phyloP scores from a whole-genome alignment of 1,284 basidiomycete species.

The Inonotus obliquus region DNA sequence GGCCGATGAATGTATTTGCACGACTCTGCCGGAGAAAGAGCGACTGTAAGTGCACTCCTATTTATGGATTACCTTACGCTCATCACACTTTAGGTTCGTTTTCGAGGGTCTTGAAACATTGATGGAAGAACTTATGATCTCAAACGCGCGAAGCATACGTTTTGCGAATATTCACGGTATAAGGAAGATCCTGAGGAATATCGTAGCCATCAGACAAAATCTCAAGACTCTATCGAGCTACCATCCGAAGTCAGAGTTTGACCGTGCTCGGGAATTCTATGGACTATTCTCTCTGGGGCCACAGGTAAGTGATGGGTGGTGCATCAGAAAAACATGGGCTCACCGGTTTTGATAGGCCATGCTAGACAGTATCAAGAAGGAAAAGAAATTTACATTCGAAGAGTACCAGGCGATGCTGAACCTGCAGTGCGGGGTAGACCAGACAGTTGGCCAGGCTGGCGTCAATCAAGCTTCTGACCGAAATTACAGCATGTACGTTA shows the following conservation, averaged over 20 bases:
- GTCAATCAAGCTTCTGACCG: conserved; percentile 53
- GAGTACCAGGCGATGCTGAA: conserved; percentile 89
- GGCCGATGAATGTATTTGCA: conserved; percentile 68
- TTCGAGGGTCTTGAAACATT: conserved; percentile 86
- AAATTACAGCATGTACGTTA: conserved; percentile 75
- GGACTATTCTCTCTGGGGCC: conserved; percentile 72
- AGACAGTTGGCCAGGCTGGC: conserved; percentile 44
- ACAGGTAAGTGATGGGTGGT: conserved; percentile 44
- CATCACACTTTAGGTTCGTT: conserved; percentile 55
- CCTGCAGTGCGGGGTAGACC: conserved; percentile 80
- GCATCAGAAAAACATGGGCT: conserved; percentile 2
- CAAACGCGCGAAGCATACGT: conserved; percentile 68
- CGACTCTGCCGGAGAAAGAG: conserved; percentile 59
- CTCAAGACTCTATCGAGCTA: conserved; percentile 74
- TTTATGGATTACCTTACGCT: neutral
- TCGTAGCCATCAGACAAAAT: conserved; percentile 90
- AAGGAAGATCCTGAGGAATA: conserved; percentile 87
- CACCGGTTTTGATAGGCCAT: conserved; percentile 50
- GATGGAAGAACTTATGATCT: conserved; percentile 81
- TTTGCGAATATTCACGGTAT: conserved; percentile 76
- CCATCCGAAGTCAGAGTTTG: conserved; percentile 63
- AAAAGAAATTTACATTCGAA: conserved; percentile 75
- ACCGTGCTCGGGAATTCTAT: conserved; percentile 78
- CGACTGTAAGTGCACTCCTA: conserved; percentile 48
- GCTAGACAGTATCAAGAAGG: conserved; percentile 60